Percentiles rank a stretch among this genome's conserved stretches.
These are phyloP conservation scores for Colletotrichum magnum DNA, from an alignment of 2,329 filamentous ascomycete species.

Conservation along the genomic window DNA sequence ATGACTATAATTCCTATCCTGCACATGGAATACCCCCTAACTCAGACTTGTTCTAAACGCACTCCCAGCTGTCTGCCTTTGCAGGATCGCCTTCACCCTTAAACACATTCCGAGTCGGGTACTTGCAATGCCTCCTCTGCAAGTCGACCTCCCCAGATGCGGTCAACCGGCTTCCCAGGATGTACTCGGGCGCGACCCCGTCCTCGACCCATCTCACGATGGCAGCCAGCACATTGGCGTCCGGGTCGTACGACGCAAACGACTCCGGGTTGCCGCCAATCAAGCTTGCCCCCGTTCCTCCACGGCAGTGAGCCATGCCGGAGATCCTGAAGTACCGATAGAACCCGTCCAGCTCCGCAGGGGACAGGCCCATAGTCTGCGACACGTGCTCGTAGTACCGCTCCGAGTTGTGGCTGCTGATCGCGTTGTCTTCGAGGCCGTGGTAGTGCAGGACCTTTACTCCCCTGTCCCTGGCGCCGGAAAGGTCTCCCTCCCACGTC, in stretches of 20 bases:
- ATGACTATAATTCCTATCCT: too few relatives aligned
- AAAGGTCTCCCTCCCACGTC: constrained; percentile 57
- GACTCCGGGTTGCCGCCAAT: constrained; percentile 45
- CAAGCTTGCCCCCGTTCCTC: constrained; percentile 60
- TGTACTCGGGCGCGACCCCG: constrained; percentile 56
- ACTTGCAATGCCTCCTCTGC: constrained; percentile 52
- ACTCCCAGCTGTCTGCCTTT: constrained; percentile 48
- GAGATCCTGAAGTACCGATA: constrained; percentile 66
- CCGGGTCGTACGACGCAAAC: constrained; percentile 45
- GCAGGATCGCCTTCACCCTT: constrained; percentile 46
- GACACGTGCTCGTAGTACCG: constrained; percentile 64
- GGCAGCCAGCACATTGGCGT: constrained; percentile 61
- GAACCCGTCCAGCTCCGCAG: constrained; percentile 51
- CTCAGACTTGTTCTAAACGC: constrained; percentile 24
- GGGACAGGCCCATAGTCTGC: constrained; percentile 55
- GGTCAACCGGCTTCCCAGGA: constrained; percentile 47
- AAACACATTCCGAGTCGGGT: constrained; percentile 51
- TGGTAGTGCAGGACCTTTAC: constrained; percentile 65
- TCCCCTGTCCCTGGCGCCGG: constrained; percentile 55
- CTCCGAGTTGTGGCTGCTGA: constrained; percentile 60
- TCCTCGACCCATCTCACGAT: constrained; percentile 66
- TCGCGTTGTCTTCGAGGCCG: constrained; percentile 57
- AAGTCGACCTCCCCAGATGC: constrained; percentile 50
- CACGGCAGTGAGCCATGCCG: constrained; percentile 65
- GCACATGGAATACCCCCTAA: too few relatives aligned